Conservation (phyloP, 2,329 filamentous ascomycete genomes). For the Botryotinia convoluta region DNA sequence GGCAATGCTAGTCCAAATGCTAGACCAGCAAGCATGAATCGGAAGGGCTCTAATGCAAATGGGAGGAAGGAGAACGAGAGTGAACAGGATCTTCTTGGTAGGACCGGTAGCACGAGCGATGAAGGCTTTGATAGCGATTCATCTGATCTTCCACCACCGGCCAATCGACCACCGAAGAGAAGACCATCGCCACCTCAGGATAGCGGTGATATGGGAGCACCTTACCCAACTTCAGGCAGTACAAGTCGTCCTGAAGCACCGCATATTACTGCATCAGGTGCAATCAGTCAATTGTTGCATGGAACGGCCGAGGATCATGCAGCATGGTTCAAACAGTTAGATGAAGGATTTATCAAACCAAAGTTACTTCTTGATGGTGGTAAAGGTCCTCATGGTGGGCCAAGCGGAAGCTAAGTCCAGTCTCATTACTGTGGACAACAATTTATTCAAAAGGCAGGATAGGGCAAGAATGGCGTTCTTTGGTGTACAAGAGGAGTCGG, state of each 20-base stretch:
- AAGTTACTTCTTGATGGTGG: slow-evolving; percentile 76
- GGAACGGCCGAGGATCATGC: slow-evolving; percentile 81
- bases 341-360: slow-evolving; percentile 96
- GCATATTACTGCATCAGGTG: slow-evolving; percentile 63
- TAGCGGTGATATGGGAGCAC: slow-evolving; percentile 22
- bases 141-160: slow-evolving; percentile 63
- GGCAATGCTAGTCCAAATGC: slow-evolving; percentile 35
- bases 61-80: slow-evolving; percentile 44
- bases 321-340: slow-evolving; percentile 84
- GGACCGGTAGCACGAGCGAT: slow-evolving; percentile 44
- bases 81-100: slow-evolving; percentile 56
- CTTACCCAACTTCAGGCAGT: slow-evolving; percentile 38
- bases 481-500: slow-evolving; percentile 15
- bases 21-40: slow-evolving; percentile 48
- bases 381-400: slow-evolving; percentile 34
- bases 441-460: slow-evolving; percentile 20
- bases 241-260: slow-evolving; percentile 35
- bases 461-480: slow-evolving; percentile 15
- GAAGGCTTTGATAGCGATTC: slow-evolving; percentile 62
- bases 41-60: slow-evolving; percentile 47
- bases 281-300: slow-evolving; percentile 76
- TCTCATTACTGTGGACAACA: background rate
- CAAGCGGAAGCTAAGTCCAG: slow-evolving; percentile 20
- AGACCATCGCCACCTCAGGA: slow-evolving; percentile 18
- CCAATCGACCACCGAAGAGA: slow-evolving; percentile 38